These are phyloP conservation scores for Phialophora macrospora DNA, from an alignment of 2,329 filamentous ascomycete species.

Conservation along the genomic window DNA sequence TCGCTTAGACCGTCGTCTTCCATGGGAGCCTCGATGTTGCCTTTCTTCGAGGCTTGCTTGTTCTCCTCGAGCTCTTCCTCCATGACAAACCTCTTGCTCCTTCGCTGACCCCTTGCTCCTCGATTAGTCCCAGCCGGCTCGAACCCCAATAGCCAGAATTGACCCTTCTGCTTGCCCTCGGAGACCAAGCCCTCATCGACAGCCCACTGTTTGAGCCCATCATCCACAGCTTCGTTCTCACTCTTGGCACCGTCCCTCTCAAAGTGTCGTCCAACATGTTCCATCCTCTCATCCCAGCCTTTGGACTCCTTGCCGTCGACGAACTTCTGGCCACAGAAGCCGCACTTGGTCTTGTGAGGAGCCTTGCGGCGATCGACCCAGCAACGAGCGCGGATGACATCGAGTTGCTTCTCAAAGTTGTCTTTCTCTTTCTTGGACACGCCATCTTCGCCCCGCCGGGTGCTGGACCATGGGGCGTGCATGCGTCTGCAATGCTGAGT, in stretches of 20 bases:
- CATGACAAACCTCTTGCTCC: slow-evolving; percentile 20
- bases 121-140: slow-evolving; percentile 17
- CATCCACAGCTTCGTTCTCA: slow-evolving; percentile 47
- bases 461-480: slow-evolving; percentile 57
- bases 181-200: slow-evolving; percentile 42
- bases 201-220: slow-evolving; percentile 50
- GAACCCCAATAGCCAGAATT: slow-evolving; percentile 30
- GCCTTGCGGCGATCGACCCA: slow-evolving; percentile 64
- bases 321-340: slow-evolving; percentile 58
- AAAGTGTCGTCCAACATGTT: slow-evolving; percentile 82
- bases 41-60: slow-evolving; percentile 4
- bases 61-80: slow-evolving; percentile 22
- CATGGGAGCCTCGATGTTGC: neutral
- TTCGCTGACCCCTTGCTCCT: slow-evolving; percentile 10
- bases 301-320: slow-evolving; percentile 41
- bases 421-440: slow-evolving; percentile 44
- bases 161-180: slow-evolving; percentile 26
- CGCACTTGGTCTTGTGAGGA: slow-evolving; percentile 66
- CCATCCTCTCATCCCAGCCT: slow-evolving; percentile 82
- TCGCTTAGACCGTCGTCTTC: slow-evolving; percentile 12
- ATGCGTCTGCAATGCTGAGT: slow-evolving; percentile 86
- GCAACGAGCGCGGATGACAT: slow-evolving; percentile 63
- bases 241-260: slow-evolving; percentile 59
- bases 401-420: slow-evolving; percentile 59
- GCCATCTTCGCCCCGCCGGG: slow-evolving; percentile 52